Evolutionary conservation across 768 basidiomycete genomes (phyloP), one percentile per base, ranked within the genome.

Genomic region (Mycena venus): DNA sequence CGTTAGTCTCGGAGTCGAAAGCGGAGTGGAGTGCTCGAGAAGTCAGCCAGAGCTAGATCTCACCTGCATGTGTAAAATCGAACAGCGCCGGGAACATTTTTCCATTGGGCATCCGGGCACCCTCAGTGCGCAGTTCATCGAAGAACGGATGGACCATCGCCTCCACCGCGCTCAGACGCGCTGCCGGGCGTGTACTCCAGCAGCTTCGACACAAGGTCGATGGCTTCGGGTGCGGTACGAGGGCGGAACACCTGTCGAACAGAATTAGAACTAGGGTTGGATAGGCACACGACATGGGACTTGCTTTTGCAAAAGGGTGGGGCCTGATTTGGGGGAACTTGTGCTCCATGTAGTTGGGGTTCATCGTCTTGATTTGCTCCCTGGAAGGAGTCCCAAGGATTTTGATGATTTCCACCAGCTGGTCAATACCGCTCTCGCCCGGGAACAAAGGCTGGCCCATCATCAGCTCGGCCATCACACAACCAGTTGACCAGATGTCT

Each of bases 301-400:
- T 31, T 72, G 96, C 96, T 92, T 99, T 99, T 82, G 94, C 94
- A 88, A 99, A 99, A 0, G 97, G 97, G 82, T 99, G 98, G n/a
- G 97, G 96, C 83, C 98, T 97, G 89, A 99, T 99, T 85, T 99
- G 98, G 2, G 98, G 98, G 89, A 99, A 99, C 86, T 99, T 99
- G 91, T 99, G 98, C 83, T 99, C 98, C 98, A 99, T 99, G 86
- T 99, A 99, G 87, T 99, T 99, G 68, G 98, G 98, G 85, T 99
- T 99, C 98, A 99, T 99, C 78, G 98, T 99, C 93, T 99, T 99
- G 91, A 99, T 99, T 85, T 99, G 98, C 82, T 99, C 98, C 78
- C 98, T 89, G 72, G 98, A 97, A 3, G 98, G 98, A 25, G 98
- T 99, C 19, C 98, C 98, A 66, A 99, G 91, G 53, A 99, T 97